Percentiles rank a stretch among this genome's conserved stretches.
Conservation (phyloP, 1,139 yeast species). For the Debaryomyces sp. region DNA sequence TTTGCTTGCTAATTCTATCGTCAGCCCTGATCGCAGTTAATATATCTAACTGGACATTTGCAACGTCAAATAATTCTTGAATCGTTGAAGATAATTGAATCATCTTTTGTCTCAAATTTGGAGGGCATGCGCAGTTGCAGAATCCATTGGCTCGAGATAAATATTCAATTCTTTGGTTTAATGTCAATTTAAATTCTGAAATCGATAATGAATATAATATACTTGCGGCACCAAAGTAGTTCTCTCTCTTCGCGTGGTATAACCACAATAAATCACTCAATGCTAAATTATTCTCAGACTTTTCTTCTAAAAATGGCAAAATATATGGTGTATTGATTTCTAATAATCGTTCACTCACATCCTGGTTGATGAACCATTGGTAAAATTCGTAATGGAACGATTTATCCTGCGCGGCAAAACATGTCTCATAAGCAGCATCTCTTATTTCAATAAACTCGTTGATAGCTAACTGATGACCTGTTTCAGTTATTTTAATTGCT, state of each 20-base stretch:
- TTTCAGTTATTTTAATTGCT: slow-evolving; percentile 56
- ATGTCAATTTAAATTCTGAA: slow-evolving; percentile 68
- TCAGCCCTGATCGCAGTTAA: slow-evolving; percentile 63
- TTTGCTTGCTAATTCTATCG: slow-evolving; percentile 51
- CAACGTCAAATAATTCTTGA: slow-evolving; percentile 83
- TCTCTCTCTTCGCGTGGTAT: slow-evolving; percentile 81
- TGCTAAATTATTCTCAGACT: slow-evolving; percentile 64
- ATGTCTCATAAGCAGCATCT: slow-evolving; percentile 72
- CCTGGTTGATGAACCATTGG: slow-evolving; percentile 87
- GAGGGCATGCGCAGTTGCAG: slow-evolving; percentile 84
- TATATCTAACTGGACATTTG: slow-evolving; percentile 85
- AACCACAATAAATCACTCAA: slow-evolving; percentile 87
- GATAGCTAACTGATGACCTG: slow-evolving; percentile 44
- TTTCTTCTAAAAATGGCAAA: slow-evolving; percentile 74
- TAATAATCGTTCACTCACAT: slow-evolving; percentile 73
- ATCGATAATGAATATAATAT: slow-evolving; percentile 75
- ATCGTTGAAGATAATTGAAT: slow-evolving; percentile 69
- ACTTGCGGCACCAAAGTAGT: slow-evolving; percentile 80
- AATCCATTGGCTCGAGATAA: slow-evolving; percentile 92
- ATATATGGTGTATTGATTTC: slow-evolving; percentile 83
- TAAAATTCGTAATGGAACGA: slow-evolving; percentile 88
- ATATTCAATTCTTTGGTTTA: slow-evolving; percentile 81
- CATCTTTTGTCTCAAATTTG: slow-evolving; percentile 75
- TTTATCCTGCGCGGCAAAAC: slow-evolving; percentile 76
- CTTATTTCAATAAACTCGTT: slow-evolving; percentile 63